Base-by-base conservation (phyloP, 345 rosid genomes). In the Eucalyptus pauciflora region DNA sequence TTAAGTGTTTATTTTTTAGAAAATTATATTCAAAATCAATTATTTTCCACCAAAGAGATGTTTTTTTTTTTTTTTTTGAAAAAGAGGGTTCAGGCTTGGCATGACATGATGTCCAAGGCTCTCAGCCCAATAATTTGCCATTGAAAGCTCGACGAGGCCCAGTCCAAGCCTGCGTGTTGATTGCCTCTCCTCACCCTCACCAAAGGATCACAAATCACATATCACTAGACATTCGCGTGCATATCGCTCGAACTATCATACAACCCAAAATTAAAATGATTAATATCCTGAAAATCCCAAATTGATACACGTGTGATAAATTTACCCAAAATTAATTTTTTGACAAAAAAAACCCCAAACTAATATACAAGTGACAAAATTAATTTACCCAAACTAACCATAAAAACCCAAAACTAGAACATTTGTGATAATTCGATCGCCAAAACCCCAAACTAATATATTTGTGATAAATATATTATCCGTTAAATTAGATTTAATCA, bases 281-380 rank as follows among this genome's bases (percentile, higher is more conserved):
- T 52, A 52, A 52, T 52, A 52, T 0, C 4, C 4, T 3, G 4
- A 17, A 51, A 17, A 17, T 3, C 22, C 1, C 4, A 51, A 51
- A 17, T 51, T 7, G 3, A 51, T 51, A 17, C 2, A 51, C 22
- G 2, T 3, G 0, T 18, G 4, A 52, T 0, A 52, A 18, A 51
- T 51, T 0, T 18, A 52, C 2, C 0, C 0, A 2, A 52, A 7
- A 7, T 0, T 7, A 52, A 52, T 52, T 52, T 52, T 18, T 52
- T 52, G 4, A 52, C 2, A 0, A 17, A 4, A 52, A 52, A 17
- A 52, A 17, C 0, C 3, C 4, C 0, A 52, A 52, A 52, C 0
- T 1, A 1, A 2, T 52, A 52, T 18, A 52, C 10, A 7, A 0
- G 1, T 17, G 8, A 51, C 9, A 51, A 51, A 51, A 16, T 51